phyloP scores from a whole-genome alignment of 1,139 yeast genomes.

The Pichia norvegensis region DNA sequence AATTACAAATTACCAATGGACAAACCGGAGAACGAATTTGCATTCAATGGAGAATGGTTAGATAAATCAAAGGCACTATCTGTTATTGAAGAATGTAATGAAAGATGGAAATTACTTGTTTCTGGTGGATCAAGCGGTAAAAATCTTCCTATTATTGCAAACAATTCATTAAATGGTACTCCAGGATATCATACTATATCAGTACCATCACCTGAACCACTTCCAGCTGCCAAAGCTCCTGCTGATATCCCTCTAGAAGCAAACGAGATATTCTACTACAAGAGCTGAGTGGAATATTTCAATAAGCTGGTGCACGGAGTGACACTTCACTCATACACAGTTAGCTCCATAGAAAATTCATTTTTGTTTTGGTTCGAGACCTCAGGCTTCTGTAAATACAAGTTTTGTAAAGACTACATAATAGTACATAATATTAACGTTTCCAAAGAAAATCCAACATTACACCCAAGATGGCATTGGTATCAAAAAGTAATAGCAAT shows the following conservation, averaged over 20 bases:
- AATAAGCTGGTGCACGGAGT: background rate
- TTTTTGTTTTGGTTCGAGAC: background rate
- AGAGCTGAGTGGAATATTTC: background rate
- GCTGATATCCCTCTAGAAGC: conserved; percentile 19
- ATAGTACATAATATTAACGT: too few species aligned
- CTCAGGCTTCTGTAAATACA: background rate
- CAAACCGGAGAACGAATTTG: conserved; percentile 80
- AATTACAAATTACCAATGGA: conserved; percentile 94
- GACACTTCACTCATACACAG: too few species aligned
- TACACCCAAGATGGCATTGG: background rate
- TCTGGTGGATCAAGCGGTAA: conserved; percentile 36
- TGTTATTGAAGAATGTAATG: conserved; percentile 65
- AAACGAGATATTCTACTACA: conserved; percentile 29
- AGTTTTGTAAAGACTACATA: too few species aligned
- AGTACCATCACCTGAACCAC: background rate
- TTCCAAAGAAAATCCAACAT: too few species aligned
- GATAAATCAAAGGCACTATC: conserved; percentile 63
- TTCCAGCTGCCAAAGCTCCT: background rate
- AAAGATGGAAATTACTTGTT: conserved; percentile 69
- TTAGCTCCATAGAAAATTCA: background rate
- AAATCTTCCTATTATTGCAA: conserved; percentile 31
- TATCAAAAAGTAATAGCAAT: background rate
- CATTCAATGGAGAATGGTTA: conserved; percentile 49
- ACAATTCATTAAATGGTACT: conserved; percentile 32
- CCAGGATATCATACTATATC: conserved; percentile 21